Base-by-base conservation (phyloP, 352 stramenopile species). In the Pythium phragmitis region DNA sequence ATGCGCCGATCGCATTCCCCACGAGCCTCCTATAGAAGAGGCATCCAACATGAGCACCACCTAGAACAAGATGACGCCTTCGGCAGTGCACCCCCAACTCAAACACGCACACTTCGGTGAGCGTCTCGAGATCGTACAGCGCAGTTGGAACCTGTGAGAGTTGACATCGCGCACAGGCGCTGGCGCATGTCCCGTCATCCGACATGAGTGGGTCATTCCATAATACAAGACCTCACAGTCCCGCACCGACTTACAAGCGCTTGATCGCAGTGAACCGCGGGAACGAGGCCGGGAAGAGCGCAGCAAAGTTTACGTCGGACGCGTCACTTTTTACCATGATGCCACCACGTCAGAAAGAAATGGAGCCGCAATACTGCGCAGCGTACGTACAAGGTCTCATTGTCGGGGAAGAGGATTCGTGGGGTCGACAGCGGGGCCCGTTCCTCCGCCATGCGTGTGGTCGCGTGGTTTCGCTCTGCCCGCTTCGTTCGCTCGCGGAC, bases 161-260 rank as follows among this genome's bases (percentile, higher is more conserved):
- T 39, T 74, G 63, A 58, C 75, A 83, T n/a, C 74, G 76, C 17
- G 65, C 59, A 43, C 75, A 83, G 39, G 68, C 66, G 21, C 75
- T 83, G 26, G 26, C 26, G 26, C 26, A 30, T 30, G 26, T 5
- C 26, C 26, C 26, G 4, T 3, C 2, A 5, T 30, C 26, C 26
- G 4, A 5, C 26, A 30, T 30, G 26, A 30, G 26, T 30, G 8
- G 12, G 43, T 11, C 21, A 33, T 50, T 5, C 9, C 6, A 14
- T 26, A 26, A 45, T 42, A 26, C 3, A 13, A 42, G 36, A 41
- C 36, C 36, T 41, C 37, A 30, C 6, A 42, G 14, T 42, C 2
- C 3, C 9, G 2, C 14, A 21, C 14, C 39, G 7, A 75, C 65
- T 3, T 50, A 73, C 66, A 73, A 73, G 48, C 60, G 60, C 34